These are phyloP conservation scores for Botrytis elliptica DNA, from an alignment of 2,329 filamentous ascomycete genomes.

Conservation along the genomic window DNA sequence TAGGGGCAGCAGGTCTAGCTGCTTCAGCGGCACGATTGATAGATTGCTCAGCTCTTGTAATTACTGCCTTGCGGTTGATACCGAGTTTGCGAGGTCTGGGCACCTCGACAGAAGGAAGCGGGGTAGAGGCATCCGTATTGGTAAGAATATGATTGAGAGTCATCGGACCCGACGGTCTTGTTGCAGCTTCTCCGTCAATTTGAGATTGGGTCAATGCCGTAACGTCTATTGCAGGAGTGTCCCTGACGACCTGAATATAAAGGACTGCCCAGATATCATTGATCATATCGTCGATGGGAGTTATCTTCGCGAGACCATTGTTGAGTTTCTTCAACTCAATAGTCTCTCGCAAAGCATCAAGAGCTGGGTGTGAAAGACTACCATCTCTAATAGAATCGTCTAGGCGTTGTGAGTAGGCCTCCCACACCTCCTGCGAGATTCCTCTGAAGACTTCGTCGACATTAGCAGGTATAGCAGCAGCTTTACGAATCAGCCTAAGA, in stretches of 20 bases:
- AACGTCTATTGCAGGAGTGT: constrained; percentile 46
- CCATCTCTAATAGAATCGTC: constrained; percentile 57
- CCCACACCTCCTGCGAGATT: constrained; percentile 64
- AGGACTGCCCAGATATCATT: constrained; percentile 82
- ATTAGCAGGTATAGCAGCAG: constrained; percentile 56
- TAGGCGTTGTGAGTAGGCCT: constrained; percentile 55
- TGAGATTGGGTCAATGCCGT: constrained; percentile 47
- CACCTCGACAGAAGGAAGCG: constrained; percentile 31
- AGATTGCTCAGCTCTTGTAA: constrained; percentile 61
- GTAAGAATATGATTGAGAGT: constrained; percentile 38
- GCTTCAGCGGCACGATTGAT: constrained; percentile 45
- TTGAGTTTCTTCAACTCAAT: constrained; percentile 78
- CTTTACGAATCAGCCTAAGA: constrained; percentile 53
- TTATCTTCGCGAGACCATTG: constrained; percentile 79
- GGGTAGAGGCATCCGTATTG: constrained; percentile 36
- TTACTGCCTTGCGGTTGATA: constrained; percentile 47
- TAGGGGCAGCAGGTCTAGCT: constrained; percentile 41
- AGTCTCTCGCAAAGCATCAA: constrained; percentile 65
- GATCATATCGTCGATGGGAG: constrained; percentile 88
- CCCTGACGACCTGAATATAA: constrained; percentile 64
- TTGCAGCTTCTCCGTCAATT: constrained; percentile 47
- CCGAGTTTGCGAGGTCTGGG: constrained; percentile 34
- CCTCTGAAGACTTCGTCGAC: constrained; percentile 67
- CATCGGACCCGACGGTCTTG: constrained; percentile 34
- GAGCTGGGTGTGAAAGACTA: constrained; percentile 46